Base-by-base conservation (phyloP, 2,329 filamentous ascomycete species). In the Xylaria sp. region DNA sequence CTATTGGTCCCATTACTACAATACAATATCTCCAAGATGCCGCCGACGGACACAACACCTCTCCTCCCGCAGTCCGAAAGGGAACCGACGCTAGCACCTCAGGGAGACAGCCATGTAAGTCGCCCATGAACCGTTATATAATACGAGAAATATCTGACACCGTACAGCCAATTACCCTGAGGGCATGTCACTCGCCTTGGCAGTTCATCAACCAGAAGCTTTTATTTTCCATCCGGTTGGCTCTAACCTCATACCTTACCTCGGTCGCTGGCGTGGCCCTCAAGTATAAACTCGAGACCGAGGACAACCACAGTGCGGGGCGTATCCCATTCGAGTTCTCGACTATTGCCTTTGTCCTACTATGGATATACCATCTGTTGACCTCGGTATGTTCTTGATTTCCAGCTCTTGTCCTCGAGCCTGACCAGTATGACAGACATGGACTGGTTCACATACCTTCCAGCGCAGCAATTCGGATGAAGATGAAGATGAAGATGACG, bases 171-270 rank as follows among this genome's bases (percentile, higher is more conserved):
- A 80, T 83, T 14, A 84, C 82, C 60, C 76, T 84, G 14, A 80
- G 82, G 69, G 81, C 78, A 49, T 81, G 79, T 42, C 83, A 84
- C 64, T 85, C 83, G 1, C 79, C 82, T 19, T 85, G 83, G 81
- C 68, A 74, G 6, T 76, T 69, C 55, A 78, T 85, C 50, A 78
- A 77, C 25, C 82, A 84, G 63, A 79, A 78, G 47, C 59, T 75
- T 31, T 76, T 85, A 49, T 77, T 82, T 51, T 72, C 75, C 57
- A 67, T 84, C 19, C 80, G 83, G 43, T 76, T 77, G 11, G 43
- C 76, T 3, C 64, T 83, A 11, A 66, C 83, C 19, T 74, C 73
- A 5, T 83, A 84, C 67, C 73, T 84, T 35, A 72, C 77, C 6
- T 77, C 75, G 15, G 74, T 79, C 1, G 76, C 74, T 12, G 75